Evolutionary conservation across 352 stramenopile genomes (phyloP).

Genomic region (Globisporangium solare): DNA sequence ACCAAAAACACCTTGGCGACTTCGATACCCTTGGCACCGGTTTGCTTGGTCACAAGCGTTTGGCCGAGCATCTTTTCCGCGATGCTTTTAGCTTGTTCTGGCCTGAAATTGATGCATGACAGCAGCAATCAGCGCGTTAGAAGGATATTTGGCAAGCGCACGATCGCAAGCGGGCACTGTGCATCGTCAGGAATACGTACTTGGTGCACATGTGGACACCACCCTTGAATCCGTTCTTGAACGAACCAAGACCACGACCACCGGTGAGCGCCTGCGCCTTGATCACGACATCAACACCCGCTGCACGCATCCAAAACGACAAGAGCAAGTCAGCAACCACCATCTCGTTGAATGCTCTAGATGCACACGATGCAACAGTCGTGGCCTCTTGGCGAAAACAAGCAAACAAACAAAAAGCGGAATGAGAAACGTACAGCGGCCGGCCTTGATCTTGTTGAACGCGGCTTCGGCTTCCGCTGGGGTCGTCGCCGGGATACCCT

Average conservation of each 20-base stretch:
- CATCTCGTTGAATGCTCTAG: neutral
- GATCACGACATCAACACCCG: constrained; percentile 91
- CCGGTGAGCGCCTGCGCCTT: constrained; percentile 96
- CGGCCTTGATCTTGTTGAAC: constrained; percentile 76
- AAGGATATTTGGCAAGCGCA: too few relatives aligned
- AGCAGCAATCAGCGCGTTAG: too few relatives aligned
- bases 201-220: constrained; percentile 96
- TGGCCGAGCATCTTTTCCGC: constrained; percentile 91
- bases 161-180: too few relatives aligned
- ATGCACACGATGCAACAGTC: neutral
- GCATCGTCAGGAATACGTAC: constrained; percentile 15
- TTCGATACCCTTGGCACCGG: constrained; percentile 80
- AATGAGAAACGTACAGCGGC: constrained; percentile 41
- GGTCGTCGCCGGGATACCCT: constrained; percentile 67
- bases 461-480: constrained; percentile 75
- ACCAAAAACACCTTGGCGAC: constrained; percentile 91
- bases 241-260: constrained; percentile 93
- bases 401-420: constrained; percentile 1
- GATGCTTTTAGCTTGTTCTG: constrained; percentile 73
- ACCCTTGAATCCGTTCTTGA: constrained; percentile 97
- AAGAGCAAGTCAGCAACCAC: constrained; percentile 4
- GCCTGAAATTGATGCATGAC: constrained; percentile 10
- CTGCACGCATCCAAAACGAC: constrained; percentile 16
- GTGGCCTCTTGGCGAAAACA: neutral
- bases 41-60: constrained; percentile 97